Evolutionary conservation across 2,329 filamentous ascomycete genomes (phyloP).

Genomic region (Fusarium sublunatum): DNA sequence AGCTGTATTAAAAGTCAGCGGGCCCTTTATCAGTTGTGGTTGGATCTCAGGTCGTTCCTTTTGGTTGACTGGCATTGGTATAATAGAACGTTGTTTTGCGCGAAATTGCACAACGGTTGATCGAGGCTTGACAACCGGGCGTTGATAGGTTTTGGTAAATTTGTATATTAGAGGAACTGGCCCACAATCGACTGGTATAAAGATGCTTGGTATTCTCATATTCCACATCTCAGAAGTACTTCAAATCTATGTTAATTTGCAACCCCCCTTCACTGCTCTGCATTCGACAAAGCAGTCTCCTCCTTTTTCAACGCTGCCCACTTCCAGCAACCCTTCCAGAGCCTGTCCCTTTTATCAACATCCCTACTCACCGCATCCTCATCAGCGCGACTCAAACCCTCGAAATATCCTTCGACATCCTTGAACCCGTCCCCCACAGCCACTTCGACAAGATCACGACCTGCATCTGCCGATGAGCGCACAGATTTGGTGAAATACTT

Average conservation of each 20-base stretch:
- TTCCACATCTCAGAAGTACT: too few species aligned
- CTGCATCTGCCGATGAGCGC: conserved; percentile 26
- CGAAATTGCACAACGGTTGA: not conserved
- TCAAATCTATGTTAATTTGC: too few species aligned
- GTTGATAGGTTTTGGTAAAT: not conserved
- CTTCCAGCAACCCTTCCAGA: conserved; percentile 38
- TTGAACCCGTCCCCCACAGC: conserved; percentile 22
- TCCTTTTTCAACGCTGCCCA: conserved; percentile 22
- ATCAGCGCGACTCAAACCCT: not conserved
- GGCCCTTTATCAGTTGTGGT: not conserved
- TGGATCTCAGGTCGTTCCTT: not conserved
- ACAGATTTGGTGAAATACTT: conserved; percentile 18
- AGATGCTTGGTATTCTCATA: not conserved
- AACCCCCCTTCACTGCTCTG: not conserved
- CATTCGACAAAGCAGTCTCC: conserved; percentile 26
- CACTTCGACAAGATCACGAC: conserved; percentile 26
- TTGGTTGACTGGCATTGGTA: not conserved
- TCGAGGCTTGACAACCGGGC: not conserved
- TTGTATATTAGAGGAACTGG: conserved; percentile 4
- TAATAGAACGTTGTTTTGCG: not conserved
- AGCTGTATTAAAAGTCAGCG: conserved; percentile 31
- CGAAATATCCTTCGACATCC: conserved; percentile 19
- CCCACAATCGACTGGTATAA: not conserved
- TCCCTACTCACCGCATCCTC: conserved; percentile 15
- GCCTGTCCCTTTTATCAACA: not conserved